Percentiles rank a stretch among this genome's conserved stretches.
Evolutionary conservation across 2,329 filamentous ascomycete species (phyloP).

Genomic region (Emericellopsis atlantica): DNA sequence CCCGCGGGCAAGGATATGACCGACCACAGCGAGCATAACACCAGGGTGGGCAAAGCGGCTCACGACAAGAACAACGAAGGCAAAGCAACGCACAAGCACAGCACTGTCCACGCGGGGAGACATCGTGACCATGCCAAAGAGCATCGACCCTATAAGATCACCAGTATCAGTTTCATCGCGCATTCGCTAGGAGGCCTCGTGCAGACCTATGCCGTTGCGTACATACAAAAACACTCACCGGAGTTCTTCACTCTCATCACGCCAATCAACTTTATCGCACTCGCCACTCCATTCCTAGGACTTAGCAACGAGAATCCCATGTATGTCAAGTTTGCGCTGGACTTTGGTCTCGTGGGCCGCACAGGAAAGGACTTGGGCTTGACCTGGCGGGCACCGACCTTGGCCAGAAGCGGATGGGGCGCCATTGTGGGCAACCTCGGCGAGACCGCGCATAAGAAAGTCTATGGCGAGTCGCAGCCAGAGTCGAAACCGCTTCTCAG

Average conservation of each 20-base stretch:
- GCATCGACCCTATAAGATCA: conserved; percentile 63
- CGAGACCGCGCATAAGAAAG: conserved; percentile 48
- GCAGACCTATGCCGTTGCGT: conserved; percentile 89
- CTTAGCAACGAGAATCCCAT: conserved; percentile 95
- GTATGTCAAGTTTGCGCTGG: conserved; percentile 92
- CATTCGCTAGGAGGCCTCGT: conserved; percentile 85
- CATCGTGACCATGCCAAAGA: conserved; percentile 33
- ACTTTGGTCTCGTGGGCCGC: conserved; percentile 91
- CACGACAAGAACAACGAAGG: conserved; percentile 17
- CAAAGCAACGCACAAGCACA: conserved; percentile 44
- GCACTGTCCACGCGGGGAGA: conserved; percentile 42
- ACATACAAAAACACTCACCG: conserved; percentile 92
- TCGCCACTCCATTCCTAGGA: conserved; percentile 81
- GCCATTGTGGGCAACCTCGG: conserved; percentile 75
- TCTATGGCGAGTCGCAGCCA: conserved; percentile 51
- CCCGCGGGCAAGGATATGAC: conserved; percentile 43
- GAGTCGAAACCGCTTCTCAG: conserved; percentile 80
- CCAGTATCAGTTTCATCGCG: conserved; percentile 88
- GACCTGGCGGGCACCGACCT: conserved; percentile 82
- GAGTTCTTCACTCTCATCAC: conserved; percentile 77
- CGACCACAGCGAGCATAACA: conserved; percentile 1
- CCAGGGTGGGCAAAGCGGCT: conserved; percentile 17
- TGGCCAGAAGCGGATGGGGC: conserved; percentile 78
- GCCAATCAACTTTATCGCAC: conserved; percentile 79
- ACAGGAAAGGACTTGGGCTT: conserved; percentile 91